A percentile compares a stretch with the other conserved stretches of the same genome.
Conservation (phyloP, 352 stramenopile species). For the Phytophthora lateralis region DNA sequence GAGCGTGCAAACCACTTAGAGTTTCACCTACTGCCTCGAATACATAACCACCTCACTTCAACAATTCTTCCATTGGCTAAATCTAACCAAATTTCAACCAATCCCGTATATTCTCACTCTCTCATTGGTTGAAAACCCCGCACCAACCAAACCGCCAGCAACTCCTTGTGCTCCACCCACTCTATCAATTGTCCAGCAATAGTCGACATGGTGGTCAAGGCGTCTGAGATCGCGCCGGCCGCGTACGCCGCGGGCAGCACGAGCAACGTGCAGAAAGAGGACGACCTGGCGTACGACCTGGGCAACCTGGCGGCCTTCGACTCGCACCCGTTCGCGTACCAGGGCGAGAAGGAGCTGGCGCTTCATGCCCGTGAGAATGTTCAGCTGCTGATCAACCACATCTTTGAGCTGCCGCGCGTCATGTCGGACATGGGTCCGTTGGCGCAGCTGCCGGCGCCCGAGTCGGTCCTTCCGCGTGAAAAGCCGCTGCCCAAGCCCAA, state of each 20-base stretch:
- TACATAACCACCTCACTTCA: too few relatives aligned
- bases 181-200: constrained; percentile 11
- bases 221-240: constrained; percentile 80
- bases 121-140: constrained; percentile 18
- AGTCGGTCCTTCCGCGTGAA: constrained; percentile 81
- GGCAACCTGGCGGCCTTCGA: constrained; percentile 90
- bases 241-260: constrained; percentile 66
- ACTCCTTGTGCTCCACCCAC: constrained; percentile 21
- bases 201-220: constrained; percentile 68
- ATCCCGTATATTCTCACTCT: too few relatives aligned
- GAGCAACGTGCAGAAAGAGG: constrained; percentile 77
- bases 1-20: too few relatives aligned
- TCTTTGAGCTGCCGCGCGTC: constrained; percentile 92
- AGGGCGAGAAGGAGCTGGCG: constrained; percentile 90
- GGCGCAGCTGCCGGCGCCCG: constrained; percentile 71
- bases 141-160: constrained; percentile 24
- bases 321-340: constrained; percentile 84
- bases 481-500: constrained; percentile 93
- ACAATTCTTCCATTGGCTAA: too few relatives aligned
- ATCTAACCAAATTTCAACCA: too few relatives aligned
- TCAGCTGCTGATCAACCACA: constrained; percentile 92
- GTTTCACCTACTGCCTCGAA: too few relatives aligned
- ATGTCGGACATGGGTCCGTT: constrained; percentile 94
- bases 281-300: constrained; percentile 90
- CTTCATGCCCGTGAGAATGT: constrained; percentile 92